Conservation (phyloP, 2,329 filamentous ascomycete species). For the Dryadomyces quercus-mongolicae region DNA sequence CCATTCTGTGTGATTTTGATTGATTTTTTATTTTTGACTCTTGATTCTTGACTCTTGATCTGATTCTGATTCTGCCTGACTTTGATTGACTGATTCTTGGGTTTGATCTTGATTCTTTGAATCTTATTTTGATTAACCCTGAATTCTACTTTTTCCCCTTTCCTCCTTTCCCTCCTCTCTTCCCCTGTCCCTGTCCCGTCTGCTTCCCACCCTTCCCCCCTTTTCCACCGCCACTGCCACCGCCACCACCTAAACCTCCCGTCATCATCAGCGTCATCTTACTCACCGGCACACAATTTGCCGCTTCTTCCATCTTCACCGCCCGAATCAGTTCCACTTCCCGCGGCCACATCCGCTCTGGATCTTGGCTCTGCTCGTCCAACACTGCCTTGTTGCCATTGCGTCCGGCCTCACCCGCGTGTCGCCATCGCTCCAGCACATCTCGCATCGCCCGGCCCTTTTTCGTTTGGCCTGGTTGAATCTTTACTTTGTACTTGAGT, state of each 20-base stretch:
- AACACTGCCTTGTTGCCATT: slow-evolving; percentile 34
- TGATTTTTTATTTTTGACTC: too few species aligned
- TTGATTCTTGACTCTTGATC: too few species aligned
- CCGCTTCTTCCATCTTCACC: slow-evolving; percentile 70
- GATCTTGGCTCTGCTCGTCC: slow-evolving; percentile 48
- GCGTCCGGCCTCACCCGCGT: slow-evolving; percentile 37
- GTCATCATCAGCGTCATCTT: slow-evolving; percentile 71
- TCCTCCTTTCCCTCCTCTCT: not conserved
- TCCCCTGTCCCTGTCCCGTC: not conserved
- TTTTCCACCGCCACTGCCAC: slow-evolving; percentile 23
- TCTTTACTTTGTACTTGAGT: slow-evolving; percentile 88
- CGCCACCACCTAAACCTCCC: slow-evolving; percentile 32
- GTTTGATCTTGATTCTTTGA: not conserved
- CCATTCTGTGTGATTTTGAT: too few species aligned
- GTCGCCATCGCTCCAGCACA: slow-evolving; percentile 69
- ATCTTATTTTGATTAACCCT: not conserved
- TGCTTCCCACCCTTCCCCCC: slow-evolving; percentile 20
- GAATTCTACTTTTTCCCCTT: not conserved
- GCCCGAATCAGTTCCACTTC: slow-evolving; percentile 77
- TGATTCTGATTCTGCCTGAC: not conserved
- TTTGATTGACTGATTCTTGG: not conserved
- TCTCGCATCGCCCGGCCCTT: slow-evolving; percentile 93
- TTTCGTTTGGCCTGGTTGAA: slow-evolving; percentile 82
- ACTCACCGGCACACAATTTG: slow-evolving; percentile 68
- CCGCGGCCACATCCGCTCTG: slow-evolving; percentile 69